These are phyloP conservation scores for Rhynchospora breviuscula DNA, from an alignment of 176 grass and related monocot genomes.

Conservation along the genomic window DNA sequence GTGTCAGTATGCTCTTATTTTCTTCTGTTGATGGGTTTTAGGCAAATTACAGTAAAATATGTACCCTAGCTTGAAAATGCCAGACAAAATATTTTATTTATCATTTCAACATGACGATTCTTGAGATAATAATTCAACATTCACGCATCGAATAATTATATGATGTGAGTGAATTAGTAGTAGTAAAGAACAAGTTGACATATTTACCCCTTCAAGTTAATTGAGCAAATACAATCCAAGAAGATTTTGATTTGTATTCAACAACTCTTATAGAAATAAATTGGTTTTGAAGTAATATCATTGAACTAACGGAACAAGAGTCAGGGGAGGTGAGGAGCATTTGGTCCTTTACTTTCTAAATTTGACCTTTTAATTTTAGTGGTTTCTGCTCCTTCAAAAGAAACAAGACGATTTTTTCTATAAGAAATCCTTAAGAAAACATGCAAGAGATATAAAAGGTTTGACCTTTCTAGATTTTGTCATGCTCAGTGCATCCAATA, in stretches of 20 bases:
- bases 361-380: neutral
- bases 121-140: neutral
- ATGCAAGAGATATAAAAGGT: neutral
- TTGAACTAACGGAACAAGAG: too few species aligned
- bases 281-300: too few species aligned
- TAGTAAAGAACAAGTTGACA: too few species aligned
- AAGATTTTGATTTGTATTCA: too few species aligned
- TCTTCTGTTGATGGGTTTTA: neutral
- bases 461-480: conserved; percentile 42
- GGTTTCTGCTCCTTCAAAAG: neutral
- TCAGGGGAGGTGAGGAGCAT: neutral
- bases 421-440: neutral
- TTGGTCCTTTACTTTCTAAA: neutral
- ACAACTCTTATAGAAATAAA: too few species aligned
- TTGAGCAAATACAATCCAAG: too few species aligned
- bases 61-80: too few species aligned
- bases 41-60: neutral
- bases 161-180: too few species aligned
- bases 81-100: too few species aligned
- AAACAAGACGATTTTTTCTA: neutral
- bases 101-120: neutral
- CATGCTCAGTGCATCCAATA: conserved; percentile 34
- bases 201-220: too few species aligned
- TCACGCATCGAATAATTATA: too few species aligned
- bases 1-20: too few species aligned